A percentile compares a stretch with the other conserved stretches of the same genome.
phyloP scores from a whole-genome alignment of 2,329 filamentous ascomycete species.

The Microascus cirrosus region DNA sequence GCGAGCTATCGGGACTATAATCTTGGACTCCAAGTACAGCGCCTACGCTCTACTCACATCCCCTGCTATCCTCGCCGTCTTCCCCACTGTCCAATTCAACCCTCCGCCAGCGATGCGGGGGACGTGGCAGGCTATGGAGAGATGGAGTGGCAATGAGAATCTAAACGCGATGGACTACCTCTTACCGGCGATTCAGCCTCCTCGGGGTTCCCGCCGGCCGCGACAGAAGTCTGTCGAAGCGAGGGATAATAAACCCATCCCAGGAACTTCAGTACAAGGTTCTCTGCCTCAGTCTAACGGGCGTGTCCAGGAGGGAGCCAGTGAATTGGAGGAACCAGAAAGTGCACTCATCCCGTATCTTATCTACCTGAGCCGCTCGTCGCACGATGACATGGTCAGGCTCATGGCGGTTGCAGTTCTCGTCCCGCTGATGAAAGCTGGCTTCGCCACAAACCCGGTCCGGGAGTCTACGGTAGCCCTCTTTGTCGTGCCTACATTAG shows the following conservation, averaged over 20 bases:
- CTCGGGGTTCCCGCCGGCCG: background rate
- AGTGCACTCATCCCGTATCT: conserved; percentile 65
- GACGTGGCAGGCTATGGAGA: conserved; percentile 1
- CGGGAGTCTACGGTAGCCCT: conserved; percentile 55
- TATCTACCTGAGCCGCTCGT: conserved; percentile 49
- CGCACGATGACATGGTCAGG: conserved; percentile 41
- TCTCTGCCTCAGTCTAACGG: conserved; percentile 15
- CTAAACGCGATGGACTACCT: conserved; percentile 54
- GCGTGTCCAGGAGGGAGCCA: conserved; percentile 17
- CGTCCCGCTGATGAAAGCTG: conserved; percentile 57
- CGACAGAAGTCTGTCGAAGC: conserved; percentile 1
- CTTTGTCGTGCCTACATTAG: conserved; percentile 59
- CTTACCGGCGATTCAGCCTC: conserved; percentile 41
- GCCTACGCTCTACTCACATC: conserved; percentile 61
- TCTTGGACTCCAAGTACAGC: conserved; percentile 69
- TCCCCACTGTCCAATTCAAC: conserved; percentile 43
- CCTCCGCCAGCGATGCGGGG: background rate
- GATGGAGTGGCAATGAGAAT: conserved; percentile 8
- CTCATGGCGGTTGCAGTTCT: conserved; percentile 60
- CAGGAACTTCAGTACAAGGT: conserved; percentile 18
- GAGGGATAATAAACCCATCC: conserved; percentile 13
- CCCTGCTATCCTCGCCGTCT: conserved; percentile 57
- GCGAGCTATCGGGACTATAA: conserved; percentile 65
- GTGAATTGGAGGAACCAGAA: conserved; percentile 44
- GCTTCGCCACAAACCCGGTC: conserved; percentile 46